Percentiles rank a stretch among this genome's conserved stretches.
Conservation (phyloP, 2,329 filamentous ascomycete genomes). For the Apiospora hydei region DNA sequence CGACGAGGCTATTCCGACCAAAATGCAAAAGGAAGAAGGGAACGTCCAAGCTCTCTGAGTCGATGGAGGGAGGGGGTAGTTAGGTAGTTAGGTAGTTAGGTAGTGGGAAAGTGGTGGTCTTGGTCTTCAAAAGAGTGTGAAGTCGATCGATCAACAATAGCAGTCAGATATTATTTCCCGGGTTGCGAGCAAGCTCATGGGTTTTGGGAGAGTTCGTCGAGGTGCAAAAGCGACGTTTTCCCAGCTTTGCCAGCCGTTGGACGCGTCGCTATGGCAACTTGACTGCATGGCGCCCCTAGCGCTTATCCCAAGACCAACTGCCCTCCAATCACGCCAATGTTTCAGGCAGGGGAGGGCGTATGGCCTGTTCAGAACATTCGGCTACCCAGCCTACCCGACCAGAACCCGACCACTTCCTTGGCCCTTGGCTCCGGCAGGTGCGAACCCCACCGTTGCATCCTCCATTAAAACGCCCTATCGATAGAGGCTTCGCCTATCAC, state of each 20-base stretch:
- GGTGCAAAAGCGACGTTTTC: neutral
- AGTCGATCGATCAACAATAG: conserved; percentile 14
- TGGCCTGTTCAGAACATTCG: conserved; percentile 6
- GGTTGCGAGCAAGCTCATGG: neutral
- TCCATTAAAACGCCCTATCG: conserved; percentile 1
- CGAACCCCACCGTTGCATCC: conserved; percentile 17
- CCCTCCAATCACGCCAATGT: neutral
- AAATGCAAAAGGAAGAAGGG: conserved; percentile 1
- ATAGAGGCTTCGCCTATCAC: conserved; percentile 8
- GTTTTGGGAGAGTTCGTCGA: neutral
- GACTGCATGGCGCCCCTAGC: neutral
- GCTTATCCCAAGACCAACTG: conserved; percentile 1
- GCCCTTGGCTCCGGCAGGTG: neutral
- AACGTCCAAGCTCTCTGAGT: conserved; percentile 20
- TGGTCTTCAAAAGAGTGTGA: neutral
- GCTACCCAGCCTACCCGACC: neutral
- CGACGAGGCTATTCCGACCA: conserved; percentile 14
- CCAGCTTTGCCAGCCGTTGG: neutral
- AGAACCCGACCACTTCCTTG: conserved; percentile 1
- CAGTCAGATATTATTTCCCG: conserved; percentile 16
- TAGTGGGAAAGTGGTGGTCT: neutral
- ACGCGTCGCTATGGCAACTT: neutral
- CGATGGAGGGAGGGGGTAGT: neutral
- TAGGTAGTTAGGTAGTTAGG: neutral
- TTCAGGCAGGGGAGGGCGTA: neutral